Base-by-base conservation (phyloP, 306 rosid genomes). In the Spatholobus suberectus region DNA sequence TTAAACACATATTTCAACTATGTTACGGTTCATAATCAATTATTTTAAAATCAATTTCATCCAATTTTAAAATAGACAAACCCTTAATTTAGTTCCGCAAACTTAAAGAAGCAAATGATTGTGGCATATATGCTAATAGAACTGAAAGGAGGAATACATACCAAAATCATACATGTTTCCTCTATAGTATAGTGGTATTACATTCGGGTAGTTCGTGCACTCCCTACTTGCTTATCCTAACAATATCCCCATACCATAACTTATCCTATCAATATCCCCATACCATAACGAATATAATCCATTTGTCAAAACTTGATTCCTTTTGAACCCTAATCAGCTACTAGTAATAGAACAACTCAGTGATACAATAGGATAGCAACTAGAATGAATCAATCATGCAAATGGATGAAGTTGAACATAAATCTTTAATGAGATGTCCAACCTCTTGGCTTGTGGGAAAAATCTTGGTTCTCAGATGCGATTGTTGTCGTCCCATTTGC, bases 401-500 rank as follows among this genome's bases (percentile, higher is more conserved):
- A 24, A 71, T 29, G 57, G 70, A 65, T 78, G 40, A 38, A 8
- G 43, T 70, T 76, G 18, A 69, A 55, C 55, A 86, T 43, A 87
- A 74, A 86, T 12, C 84, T 67, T 82, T 79, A 81, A 1, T 54
- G n/a, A 84, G 86, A 83, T n/a, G 75, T 72, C 90, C 88, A 88
- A 52, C 74, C 84, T 78, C 84, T 83, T 15, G 67, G 46, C 79
- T 74, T 84, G 52, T 73, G 18, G 29, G 66, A 82, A 55, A 61
- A 65, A 74, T 73, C 74, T 82, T 85, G 75, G 13, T 34, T 81
- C 79, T 81, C 80, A 27, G 69, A 21, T 11, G 85, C 66, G 74
- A 52, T 83, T 47, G 57, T 77, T 66, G 78, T 80, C 10, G 90
- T 86, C 69, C 70, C 75, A 58, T 90, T 94, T 67, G 88, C 82